phyloP scores from a whole-genome alignment of 805 yeast species.

The Wickerhamiella shivajii region DNA sequence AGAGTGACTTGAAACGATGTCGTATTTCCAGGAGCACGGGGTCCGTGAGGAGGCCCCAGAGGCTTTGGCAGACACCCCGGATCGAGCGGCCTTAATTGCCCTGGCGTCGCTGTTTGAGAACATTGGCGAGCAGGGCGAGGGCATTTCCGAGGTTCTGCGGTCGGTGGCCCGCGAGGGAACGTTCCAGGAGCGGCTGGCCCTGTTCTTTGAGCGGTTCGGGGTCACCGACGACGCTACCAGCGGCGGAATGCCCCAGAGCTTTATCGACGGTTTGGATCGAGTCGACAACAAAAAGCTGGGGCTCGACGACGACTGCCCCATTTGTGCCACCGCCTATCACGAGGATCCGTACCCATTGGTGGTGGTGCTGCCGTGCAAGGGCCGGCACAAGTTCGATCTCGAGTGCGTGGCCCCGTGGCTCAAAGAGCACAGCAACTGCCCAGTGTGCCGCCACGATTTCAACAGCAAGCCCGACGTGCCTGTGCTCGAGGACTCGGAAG shows the following conservation, averaged over 20 bases:
- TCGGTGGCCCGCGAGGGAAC: too few relatives aligned
- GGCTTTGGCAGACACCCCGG: too few relatives aligned
- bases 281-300: slow-evolving; percentile 34
- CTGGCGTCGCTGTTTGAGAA: too few relatives aligned
- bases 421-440: slow-evolving; percentile 46
- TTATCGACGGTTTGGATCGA: slow-evolving; percentile 64
- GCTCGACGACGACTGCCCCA: slow-evolving; percentile 55
- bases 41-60: too few relatives aligned
- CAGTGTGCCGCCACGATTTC: slow-evolving; percentile 69
- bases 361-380: slow-evolving; percentile 56
- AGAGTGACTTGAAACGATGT: too few relatives aligned
- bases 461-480: slow-evolving; percentile 31
- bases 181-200: not conserved
- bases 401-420: slow-evolving; percentile 92
- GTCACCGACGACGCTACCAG: not conserved
- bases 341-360: slow-evolving; percentile 69
- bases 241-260: slow-evolving; percentile 50
- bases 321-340: slow-evolving; percentile 59
- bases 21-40: too few relatives aligned
- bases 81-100: too few relatives aligned
- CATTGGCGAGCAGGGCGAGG: too few relatives aligned
- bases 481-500: slow-evolving; percentile 49
- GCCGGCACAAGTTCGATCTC: slow-evolving; percentile 62
- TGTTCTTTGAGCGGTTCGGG: slow-evolving; percentile 6
- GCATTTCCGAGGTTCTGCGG: too few relatives aligned